Evolutionary conservation across 805 yeast genomes (phyloP), one percentile per base, ranked within the genome.

Genomic region (Priceomyces haplophilus): DNA sequence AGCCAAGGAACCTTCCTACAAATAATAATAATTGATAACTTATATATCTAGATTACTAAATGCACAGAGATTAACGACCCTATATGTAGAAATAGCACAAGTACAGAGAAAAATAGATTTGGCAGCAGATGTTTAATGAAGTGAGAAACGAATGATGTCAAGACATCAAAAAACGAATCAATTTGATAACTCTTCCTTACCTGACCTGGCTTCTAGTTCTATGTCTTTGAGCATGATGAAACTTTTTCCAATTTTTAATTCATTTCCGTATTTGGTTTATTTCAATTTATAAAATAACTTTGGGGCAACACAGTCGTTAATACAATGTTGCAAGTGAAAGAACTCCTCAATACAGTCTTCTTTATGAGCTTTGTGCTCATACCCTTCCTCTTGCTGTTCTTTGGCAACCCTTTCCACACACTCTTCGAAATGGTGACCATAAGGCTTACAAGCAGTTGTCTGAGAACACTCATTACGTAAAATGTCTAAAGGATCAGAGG

Each of bases 301-400:
- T 70, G 96, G 96, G 50, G 95, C 88, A 64, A 84, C 88, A 75
- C 95, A 82, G 65, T 87, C 93, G 70, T 88, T 88, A 58, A 90
- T 56, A 75, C 95, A 88, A 70, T 91, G 97, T 68, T 88, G 88
- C 65, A 90, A 77, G 72, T 93, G 98, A 88, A 91, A 91, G 57
- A 86, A 91, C 72, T 91, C 99, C 72, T 91, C 98, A 49, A 91
- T 85, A 78, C 99, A 91, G 72, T 91, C 97, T 76, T 91, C 99
- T 73, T 91, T 91, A 77, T 88, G 76, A 8, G 75, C 82, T 58
- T 78, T 79, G 45, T 85, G 83, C 21, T 70, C 96, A 65, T 91
- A 90, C 55, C 75, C 95, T 54, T 79, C 85, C 61, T 87, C 90
- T 72, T 89, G 88, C 75, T 75, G 78, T 56, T 82, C 95, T 65